Evolutionary conservation across 495 filamentous ascomycete genomes (phyloP), one percentile per base, ranked within the genome.

Genomic region (Aspergillus panamensis): DNA sequence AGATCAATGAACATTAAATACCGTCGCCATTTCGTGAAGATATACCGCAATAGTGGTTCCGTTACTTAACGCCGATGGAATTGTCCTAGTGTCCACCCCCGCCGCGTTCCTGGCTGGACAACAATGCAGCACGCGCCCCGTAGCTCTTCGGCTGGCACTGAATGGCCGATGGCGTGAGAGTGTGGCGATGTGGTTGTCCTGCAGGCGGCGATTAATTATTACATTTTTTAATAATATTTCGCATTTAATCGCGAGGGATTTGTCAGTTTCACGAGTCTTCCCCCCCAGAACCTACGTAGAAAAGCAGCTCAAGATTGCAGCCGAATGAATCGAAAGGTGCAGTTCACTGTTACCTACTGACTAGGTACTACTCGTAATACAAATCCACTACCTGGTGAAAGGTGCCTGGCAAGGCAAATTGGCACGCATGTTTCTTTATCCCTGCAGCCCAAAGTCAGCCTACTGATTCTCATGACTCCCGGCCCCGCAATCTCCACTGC

Each of bases 131-230:
- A 25, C 30, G 48, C 37, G 48, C 56, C 55, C 47, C 44, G 30
- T n/a, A 31, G 16, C 37, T 45, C 44, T 56, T 56, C 53, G 55
- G 47, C 55, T 47, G 55, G 55, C 25, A 51, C 19, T 57, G 17
- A 35, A n/a, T 57, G 13, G 37, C 21, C 31, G 47, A 51, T 57
- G 55, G 55, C 55, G 55, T 57, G 55, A 57, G 55, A 57, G 55
- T 33, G 25, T 49, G 47, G 47, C 47, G 47, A 49, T 49, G 20
- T 49, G 10, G 25, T 9, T 16, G 25, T 25, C 25, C 25, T 25
- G 25, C 25, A 25, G 5, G 25, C 25, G 25, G 25, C 25, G 25
- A 25, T 25, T 25, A 25, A 25, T 25, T 25, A 25, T n/a, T n/a
- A n/a, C n/a, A 25, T 2, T 25, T 25, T 25, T 25, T 25, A 25